Percentiles rank a stretch among this genome's conserved stretches.
phyloP scores from a whole-genome alignment of 352 stramenopile species.

The Phytophthora foliorum region DNA sequence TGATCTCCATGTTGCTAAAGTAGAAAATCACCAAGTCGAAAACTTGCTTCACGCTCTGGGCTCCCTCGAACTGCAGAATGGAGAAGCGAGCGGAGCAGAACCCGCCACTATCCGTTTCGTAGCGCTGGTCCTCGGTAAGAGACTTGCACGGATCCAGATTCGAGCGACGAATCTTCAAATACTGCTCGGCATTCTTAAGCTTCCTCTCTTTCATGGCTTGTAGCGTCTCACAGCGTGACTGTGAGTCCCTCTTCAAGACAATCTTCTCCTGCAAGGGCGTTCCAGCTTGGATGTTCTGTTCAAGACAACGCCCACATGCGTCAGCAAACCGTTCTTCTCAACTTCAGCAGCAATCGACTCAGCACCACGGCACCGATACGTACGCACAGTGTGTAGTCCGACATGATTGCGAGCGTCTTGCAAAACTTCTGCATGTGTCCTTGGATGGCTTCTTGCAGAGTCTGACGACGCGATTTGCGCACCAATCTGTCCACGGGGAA shows the following conservation, averaged over 20 bases:
- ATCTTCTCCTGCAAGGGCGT: conserved; percentile 44
- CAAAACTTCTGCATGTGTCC: conserved; percentile 35
- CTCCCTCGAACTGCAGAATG: conserved; percentile 55
- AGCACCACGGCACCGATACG: conserved; percentile 2
- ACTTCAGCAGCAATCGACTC: not conserved
- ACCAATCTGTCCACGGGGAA: conserved; percentile 17
- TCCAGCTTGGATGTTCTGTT: conserved; percentile 37
- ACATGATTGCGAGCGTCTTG: conserved; percentile 36
- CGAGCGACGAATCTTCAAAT: conserved; percentile 38
- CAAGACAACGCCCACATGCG: not conserved
- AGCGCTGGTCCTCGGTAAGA: conserved; percentile 51
- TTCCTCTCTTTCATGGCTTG: conserved; percentile 35
- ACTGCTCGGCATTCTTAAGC: conserved; percentile 37
- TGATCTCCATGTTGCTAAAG: conserved; percentile 68
- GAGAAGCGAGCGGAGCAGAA: conserved; percentile 63
- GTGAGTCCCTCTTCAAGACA: conserved; percentile 29
- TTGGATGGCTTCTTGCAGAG: conserved; percentile 25
- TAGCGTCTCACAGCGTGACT: conserved; percentile 21
- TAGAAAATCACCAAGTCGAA: conserved; percentile 66
- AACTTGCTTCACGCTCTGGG: conserved; percentile 48
- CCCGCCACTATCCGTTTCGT: conserved; percentile 50
- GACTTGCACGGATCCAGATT: conserved; percentile 35
- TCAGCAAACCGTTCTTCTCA: conserved; percentile 4
- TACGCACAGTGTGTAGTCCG: conserved; percentile 44
- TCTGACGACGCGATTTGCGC: conserved; percentile 21